Conservation (phyloP, 1,139 yeast genomes). For the Diutina sp. region DNA sequence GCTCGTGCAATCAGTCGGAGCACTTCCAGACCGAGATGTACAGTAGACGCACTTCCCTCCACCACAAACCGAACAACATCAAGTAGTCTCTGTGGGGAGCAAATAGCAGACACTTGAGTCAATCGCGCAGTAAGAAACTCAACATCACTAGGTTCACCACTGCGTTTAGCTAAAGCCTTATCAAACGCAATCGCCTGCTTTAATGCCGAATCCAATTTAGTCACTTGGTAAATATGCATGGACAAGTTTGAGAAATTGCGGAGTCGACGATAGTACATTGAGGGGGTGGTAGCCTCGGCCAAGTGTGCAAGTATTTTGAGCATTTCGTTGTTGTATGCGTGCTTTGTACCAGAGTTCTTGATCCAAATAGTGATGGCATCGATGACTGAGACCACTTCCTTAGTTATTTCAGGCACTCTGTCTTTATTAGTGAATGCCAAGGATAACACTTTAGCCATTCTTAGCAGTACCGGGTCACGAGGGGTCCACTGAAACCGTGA, state of each 20-base stretch:
- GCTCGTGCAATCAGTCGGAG: background rate
- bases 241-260: background rate
- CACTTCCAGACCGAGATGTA: background rate
- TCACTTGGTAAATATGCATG: background rate
- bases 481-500: background rate
- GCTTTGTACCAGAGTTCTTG: background rate
- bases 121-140: background rate
- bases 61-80: background rate
- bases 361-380: background rate
- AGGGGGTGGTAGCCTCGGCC: background rate
- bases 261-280: background rate
- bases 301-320: background rate
- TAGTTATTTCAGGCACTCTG: background rate
- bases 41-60: background rate
- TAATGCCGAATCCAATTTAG: background rate
- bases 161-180: background rate
- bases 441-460: background rate
- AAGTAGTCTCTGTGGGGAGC: background rate
- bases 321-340: background rate
- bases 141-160: background rate
- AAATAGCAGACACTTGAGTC: background rate
- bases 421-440: background rate
- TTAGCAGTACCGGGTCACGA: background rate
- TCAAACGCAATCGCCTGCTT: background rate
- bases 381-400: background rate